A percentile compares a stretch with the other conserved stretches of the same genome.
phyloP scores from a whole-genome alignment of 345 rosid species.

The Eucalyptus cladocalyx region DNA sequence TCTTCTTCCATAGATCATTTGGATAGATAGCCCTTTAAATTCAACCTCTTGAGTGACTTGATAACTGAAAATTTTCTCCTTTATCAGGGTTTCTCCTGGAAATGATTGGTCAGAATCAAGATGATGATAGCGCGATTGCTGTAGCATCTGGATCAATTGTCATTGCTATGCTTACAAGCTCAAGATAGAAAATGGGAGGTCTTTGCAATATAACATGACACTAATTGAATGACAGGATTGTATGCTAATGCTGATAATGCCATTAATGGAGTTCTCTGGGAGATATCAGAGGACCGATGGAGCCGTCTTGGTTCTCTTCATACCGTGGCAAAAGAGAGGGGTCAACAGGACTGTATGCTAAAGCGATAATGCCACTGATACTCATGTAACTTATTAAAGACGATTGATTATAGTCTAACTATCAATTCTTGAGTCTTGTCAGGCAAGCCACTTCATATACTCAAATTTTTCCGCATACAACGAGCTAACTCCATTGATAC shows the following conservation, averaged over 20 bases:
- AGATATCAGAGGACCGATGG: background rate
- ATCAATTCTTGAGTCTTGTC: too few relatives aligned
- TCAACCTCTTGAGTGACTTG: background rate
- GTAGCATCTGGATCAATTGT: background rate
- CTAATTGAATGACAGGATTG: background rate
- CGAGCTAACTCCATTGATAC: background rate
- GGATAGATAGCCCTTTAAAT: background rate
- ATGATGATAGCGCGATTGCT: background rate
- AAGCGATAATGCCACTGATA: background rate
- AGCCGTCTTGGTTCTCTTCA: background rate
- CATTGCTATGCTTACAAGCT: background rate
- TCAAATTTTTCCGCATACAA: background rate
- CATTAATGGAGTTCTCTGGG: background rate
- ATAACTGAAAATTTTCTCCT: background rate
- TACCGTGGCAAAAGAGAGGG: background rate
- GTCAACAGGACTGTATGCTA: background rate
- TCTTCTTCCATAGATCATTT: background rate
- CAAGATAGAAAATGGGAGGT: background rate
- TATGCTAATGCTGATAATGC: background rate
- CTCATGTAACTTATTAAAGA: background rate
- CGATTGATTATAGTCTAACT: background rate
- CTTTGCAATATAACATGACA: background rate
- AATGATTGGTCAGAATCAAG: conserved; percentile 4
- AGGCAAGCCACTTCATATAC: background rate
- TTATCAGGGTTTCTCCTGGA: conserved; percentile 47